Evolutionary conservation across 495 filamentous ascomycete genomes (phyloP).

Genomic region (Filosporella fistucella): DNA sequence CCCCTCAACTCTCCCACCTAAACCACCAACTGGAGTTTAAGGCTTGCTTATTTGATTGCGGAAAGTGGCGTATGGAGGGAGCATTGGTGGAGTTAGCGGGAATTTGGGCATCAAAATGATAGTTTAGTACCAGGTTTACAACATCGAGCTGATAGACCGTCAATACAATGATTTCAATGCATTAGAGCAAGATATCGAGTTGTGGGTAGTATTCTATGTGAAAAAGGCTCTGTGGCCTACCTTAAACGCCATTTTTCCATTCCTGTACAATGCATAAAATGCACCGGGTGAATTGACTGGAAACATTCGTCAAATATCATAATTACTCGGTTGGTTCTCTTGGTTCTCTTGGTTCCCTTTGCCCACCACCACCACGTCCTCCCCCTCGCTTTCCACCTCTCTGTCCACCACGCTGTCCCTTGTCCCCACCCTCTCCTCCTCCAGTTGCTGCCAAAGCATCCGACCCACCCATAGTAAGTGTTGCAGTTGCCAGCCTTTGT

Average conservation of each 20-base stretch:
- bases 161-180: slow-evolving; percentile 17
- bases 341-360: slow-evolving; percentile 33
- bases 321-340: slow-evolving; percentile 29
- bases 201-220: slow-evolving; percentile 20
- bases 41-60: slow-evolving; percentile 13
- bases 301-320: slow-evolving; percentile 9
- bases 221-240: slow-evolving; percentile 20
- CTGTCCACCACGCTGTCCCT: slow-evolving; percentile 30
- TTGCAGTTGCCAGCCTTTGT: slow-evolving; percentile 84
- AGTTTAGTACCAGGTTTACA: slow-evolving; percentile 24
- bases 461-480: slow-evolving; percentile 56
- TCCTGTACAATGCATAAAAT: slow-evolving; percentile 28
- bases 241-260: slow-evolving; percentile 26
- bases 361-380: slow-evolving; percentile 34
- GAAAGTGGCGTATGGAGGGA: slow-evolving; percentile 24
- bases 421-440: slow-evolving; percentile 28
- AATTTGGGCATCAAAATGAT: slow-evolving; percentile 21
- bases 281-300: slow-evolving; percentile 18
- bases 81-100: slow-evolving; percentile 29
- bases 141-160: slow-evolving; percentile 26
- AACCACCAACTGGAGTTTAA: slow-evolving; percentile 37
- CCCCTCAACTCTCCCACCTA: slow-evolving; percentile 50
- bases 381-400: slow-evolving; percentile 27
- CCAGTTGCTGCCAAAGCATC: slow-evolving; percentile 38
- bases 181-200: neutral